Percentiles rank a stretch among this genome's conserved stretches.
Conservation (phyloP, 768 basidiomycete genomes). For the Clavulina sp. region DNA sequence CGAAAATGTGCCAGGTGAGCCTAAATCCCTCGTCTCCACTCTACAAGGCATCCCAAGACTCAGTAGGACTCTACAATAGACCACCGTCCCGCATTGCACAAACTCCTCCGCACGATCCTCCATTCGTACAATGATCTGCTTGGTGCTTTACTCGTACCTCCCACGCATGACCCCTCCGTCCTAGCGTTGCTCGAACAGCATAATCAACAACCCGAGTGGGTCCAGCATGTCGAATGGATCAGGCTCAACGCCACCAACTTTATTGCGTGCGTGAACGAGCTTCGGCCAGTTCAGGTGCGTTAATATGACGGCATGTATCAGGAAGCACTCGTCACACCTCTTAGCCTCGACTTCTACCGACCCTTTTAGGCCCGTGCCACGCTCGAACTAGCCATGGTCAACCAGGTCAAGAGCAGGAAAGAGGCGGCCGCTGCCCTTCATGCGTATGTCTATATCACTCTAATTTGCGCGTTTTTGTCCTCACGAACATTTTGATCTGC, state of each 20-base stretch:
- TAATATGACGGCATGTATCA: not conserved
- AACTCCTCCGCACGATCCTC: slow-evolving; percentile 58
- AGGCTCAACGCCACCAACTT: slow-evolving; percentile 66
- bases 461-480: not conserved
- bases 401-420: slow-evolving; percentile 53
- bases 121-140: slow-evolving; percentile 64
- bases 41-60: not conserved
- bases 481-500: no score
- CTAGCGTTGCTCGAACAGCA: not conserved
- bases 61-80: slow-evolving; percentile 30
- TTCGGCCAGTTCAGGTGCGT: slow-evolving; percentile 67
- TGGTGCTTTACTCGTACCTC: slow-evolving; percentile 42
- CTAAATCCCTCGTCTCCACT: not conserved
- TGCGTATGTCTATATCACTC: slow-evolving; percentile 28
- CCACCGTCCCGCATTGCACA: slow-evolving; percentile 54
- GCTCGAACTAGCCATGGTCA: slow-evolving; percentile 64
- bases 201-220: slow-evolving; percentile 49
- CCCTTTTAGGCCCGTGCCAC: slow-evolving; percentile 50
- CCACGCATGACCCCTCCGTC: slow-evolving; percentile 31
- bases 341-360: not conserved
- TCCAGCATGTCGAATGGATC: slow-evolving; percentile 63
- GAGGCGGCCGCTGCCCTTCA: slow-evolving; percentile 58
- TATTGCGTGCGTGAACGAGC: slow-evolving; percentile 77
- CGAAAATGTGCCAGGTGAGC: slow-evolving; percentile 50
- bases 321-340: not conserved